Evolutionary conservation across 306 rosid genomes (phyloP).

Genomic region (Vicia faba): DNA sequence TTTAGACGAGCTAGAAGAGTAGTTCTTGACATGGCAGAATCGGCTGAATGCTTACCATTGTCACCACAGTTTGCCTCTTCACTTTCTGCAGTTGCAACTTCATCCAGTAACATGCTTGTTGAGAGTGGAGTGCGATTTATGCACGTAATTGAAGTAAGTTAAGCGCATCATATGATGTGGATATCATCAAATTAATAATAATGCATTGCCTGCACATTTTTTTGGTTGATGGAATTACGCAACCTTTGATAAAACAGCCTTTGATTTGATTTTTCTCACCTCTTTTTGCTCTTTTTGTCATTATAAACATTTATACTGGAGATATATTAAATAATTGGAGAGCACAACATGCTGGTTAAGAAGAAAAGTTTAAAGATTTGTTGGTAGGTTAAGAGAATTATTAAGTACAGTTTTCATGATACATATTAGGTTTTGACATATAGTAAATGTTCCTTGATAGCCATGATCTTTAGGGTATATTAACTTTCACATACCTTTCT

Average conservation of each 20-base stretch:
- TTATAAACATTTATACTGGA: slow-evolving; percentile 8
- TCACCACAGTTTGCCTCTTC: slow-evolving; percentile 71
- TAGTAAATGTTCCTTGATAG: slow-evolving; percentile 33
- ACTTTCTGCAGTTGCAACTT: slow-evolving; percentile 65
- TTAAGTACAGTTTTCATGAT: slow-evolving; percentile 8
- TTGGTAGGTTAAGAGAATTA: slow-evolving; percentile 22
- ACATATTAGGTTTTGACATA: slow-evolving; percentile 4
- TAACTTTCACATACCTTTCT: slow-evolving; percentile 11
- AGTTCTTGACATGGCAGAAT: slow-evolving; percentile 75
- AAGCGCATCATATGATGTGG: slow-evolving; percentile 29
- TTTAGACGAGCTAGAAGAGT: slow-evolving; percentile 84
- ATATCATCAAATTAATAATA: slow-evolving; percentile 31
- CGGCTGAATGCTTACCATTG: slow-evolving; percentile 58
- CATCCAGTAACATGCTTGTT: slow-evolving; percentile 65
- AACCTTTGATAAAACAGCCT: background rate
- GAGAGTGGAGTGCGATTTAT: slow-evolving; percentile 85
- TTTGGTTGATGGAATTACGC: slow-evolving; percentile 25
- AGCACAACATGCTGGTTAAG: slow-evolving; percentile 22
- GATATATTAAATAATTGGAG: slow-evolving; percentile 12
- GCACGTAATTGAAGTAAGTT: slow-evolving; percentile 80
- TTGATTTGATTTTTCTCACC: slow-evolving; percentile 1
- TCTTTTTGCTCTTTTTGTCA: slow-evolving; percentile 3
- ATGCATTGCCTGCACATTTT: slow-evolving; percentile 18
- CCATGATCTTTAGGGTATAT: background rate
- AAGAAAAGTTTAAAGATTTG: slow-evolving; percentile 4